Evolutionary conservation across 2,329 filamentous ascomycete genomes (phyloP), one percentile per base, ranked within the genome.

Genomic region (Rhynchosporium graminicola): DNA sequence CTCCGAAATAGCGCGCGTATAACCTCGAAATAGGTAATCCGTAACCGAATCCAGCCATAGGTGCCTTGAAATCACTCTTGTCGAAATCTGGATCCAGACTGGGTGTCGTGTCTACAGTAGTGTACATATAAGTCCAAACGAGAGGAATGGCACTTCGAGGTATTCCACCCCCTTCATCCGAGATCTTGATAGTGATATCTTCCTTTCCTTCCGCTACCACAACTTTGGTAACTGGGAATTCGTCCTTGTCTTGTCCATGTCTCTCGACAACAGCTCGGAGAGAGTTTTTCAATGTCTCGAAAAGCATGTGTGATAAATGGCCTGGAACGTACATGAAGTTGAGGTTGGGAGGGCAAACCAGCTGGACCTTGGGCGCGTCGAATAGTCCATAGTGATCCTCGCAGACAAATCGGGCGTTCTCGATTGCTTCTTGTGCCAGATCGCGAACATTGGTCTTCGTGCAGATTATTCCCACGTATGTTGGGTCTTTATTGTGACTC

Each of bases 51-150:
- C 95, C 95, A 65, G 95, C 95, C 95, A 99, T 98, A 1, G 95
- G 95, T 12, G 95, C 95, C 77, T 99, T 98, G 82, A 99, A 99
- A 76, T 99, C 95, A 78, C 89, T 97, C 80, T 98, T 96, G 78
- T 99, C 94, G 76, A 98, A 99, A 75, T 98, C 94, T 0, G 95
- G 95, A 74, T 99, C 95, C 66, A 99, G 80, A 74, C 88, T 96
- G 13, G 95, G 95, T 28, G 95, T 98, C 70, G 93, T 87, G 76
- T 98, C 95, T 67, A 99, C 95, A 2, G 95, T 99, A 42, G 95
- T 99, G 77, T 99, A 99, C 95, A 98, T 99, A 77, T 99, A 99
- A 12, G 95, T 99, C 95, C 95, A 99, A n/a, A 98, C 95, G 13
- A 99, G 83, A 4, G 95, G 95, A 67, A 99, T 98, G 58, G 92